A percentile compares a stretch with the other conserved stretches of the same genome.
Conservation (phyloP, 208 protist species). For the Leptomonas seymouri region DNA sequence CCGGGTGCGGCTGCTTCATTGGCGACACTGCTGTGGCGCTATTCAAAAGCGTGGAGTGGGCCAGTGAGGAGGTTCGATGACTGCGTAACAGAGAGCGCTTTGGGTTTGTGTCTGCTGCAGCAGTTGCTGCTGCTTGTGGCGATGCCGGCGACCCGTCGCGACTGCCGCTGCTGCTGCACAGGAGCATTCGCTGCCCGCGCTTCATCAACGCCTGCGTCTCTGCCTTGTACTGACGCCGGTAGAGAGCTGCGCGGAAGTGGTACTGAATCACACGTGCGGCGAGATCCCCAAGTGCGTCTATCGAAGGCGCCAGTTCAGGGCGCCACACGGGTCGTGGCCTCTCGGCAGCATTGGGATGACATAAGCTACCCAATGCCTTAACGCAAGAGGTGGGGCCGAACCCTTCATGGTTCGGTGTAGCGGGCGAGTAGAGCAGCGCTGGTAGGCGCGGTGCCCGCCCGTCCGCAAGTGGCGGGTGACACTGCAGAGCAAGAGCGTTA, state of each 20-base stretch:
- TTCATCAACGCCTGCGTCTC: constrained; percentile 34
- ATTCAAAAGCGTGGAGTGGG: not conserved
- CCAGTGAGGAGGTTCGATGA: not conserved
- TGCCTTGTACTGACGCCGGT: constrained; percentile 34
- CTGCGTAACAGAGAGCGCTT: not conserved
- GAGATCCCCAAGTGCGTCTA: constrained; percentile 37
- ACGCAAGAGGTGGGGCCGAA: no score
- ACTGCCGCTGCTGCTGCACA: constrained; percentile 12
- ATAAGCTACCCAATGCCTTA: no score
- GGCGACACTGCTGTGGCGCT: not conserved
- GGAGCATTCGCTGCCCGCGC: constrained; percentile 18
- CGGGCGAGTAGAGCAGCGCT: not conserved
- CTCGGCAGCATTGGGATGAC: not conserved
- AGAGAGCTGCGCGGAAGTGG: constrained; percentile 40
- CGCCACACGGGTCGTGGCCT: constrained; percentile 19
- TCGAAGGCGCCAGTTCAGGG: constrained; percentile 17
- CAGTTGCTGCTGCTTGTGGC: not conserved
- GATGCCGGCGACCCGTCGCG: not conserved
- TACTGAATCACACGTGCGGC: constrained; percentile 75
- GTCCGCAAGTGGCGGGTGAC: not conserved
- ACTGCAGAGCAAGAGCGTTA: constrained; percentile 1
- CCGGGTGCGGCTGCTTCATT: not conserved
- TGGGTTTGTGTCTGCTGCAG: not conserved
- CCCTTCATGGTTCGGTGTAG: no score
- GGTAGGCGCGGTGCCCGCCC: not conserved